Percentiles rank a stretch among this genome's conserved stretches.
Conservation (phyloP, 1,284 basidiomycete genomes). For the Pseudozyma flocculosa region DNA sequence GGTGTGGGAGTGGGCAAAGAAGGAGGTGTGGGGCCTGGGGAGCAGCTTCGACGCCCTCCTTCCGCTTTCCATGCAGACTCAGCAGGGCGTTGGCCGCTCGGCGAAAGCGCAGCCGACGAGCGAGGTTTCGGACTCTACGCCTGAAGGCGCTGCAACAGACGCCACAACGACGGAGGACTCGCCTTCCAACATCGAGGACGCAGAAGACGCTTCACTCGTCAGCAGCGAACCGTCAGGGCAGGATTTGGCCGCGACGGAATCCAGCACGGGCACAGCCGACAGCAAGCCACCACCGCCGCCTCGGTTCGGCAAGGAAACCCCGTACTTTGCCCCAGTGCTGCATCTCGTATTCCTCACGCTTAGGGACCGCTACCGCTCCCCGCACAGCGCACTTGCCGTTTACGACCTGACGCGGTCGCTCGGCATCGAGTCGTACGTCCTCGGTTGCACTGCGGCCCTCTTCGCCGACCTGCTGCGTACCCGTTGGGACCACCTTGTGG, state of each 20-base stretch:
- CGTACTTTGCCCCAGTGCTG: constrained; percentile 47
- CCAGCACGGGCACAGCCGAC: too few species aligned
- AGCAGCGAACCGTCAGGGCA: too few species aligned
- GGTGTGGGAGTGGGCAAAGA: constrained; percentile 24
- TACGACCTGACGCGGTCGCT: constrained; percentile 22
- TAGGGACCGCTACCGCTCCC: constrained; percentile 38
- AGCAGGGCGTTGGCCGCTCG: background rate
- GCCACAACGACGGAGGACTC: background rate
- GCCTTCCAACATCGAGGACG: too few species aligned
- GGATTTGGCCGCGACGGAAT: too few species aligned
- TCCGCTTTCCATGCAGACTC: background rate
- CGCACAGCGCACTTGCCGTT: constrained; percentile 40
- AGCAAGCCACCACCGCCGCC: constrained; percentile 4
- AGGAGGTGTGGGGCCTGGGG: constrained; percentile 30
- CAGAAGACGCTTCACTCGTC: background rate
- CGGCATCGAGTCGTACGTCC: constrained; percentile 43
- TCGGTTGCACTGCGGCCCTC: constrained; percentile 46
- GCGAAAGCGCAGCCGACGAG: background rate
- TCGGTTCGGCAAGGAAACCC: constrained; percentile 35
- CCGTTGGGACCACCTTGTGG: constrained; percentile 42
- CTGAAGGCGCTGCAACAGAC: background rate
- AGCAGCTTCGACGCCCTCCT: background rate
- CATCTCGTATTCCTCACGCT: constrained; percentile 46
- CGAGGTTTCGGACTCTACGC: too few species aligned
- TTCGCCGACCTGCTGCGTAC: constrained; percentile 49